A percentile compares a stretch with the other conserved stretches of the same genome.
These are phyloP conservation scores for Dactylellina drechsleri DNA, from an alignment of 2,329 filamentous ascomycete genomes.

Conservation along the genomic window DNA sequence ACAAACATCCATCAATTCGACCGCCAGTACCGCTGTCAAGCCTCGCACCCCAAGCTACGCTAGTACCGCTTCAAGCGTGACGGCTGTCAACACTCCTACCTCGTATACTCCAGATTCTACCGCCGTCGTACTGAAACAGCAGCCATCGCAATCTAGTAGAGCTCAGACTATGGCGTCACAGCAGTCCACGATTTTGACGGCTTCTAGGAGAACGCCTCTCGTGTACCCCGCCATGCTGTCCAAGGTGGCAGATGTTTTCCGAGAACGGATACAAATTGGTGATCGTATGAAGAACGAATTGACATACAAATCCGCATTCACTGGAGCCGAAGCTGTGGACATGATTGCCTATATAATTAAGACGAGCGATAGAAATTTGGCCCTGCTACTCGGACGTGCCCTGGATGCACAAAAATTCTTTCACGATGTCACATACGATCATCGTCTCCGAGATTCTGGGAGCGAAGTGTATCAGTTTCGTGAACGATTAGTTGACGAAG, in stretches of 20 bases:
- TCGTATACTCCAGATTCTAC: slow-evolving; percentile 53
- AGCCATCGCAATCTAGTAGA: slow-evolving; percentile 51
- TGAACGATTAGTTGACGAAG: slow-evolving; percentile 82
- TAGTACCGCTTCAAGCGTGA: slow-evolving; percentile 60
- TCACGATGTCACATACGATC: slow-evolving; percentile 98
- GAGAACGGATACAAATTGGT: slow-evolving; percentile 83
- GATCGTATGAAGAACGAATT: slow-evolving; percentile 96
- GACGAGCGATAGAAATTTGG: slow-evolving; percentile 93
- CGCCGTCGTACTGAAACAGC: slow-evolving; percentile 20
- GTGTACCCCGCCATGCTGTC: slow-evolving; percentile 95
- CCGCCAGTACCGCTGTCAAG: slow-evolving; percentile 66
- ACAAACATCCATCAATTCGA: slow-evolving; percentile 47
- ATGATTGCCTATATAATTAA: slow-evolving; percentile 96
- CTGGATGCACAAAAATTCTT: slow-evolving; percentile 99
- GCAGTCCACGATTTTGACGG: slow-evolving; percentile 55
- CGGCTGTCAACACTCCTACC: slow-evolving; percentile 44
- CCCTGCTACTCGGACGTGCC: slow-evolving; percentile 86
- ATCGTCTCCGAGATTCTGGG: slow-evolving; percentile 90
- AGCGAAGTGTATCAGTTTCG: slow-evolving; percentile 97
- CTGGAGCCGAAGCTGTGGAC: slow-evolving; percentile 93
- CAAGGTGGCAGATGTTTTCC: slow-evolving; percentile 91
- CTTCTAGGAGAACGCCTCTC: slow-evolving; percentile 73
- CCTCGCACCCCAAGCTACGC: slow-evolving; percentile 60
- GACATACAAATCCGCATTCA: slow-evolving; percentile 97
- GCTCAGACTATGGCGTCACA: slow-evolving; percentile 58